Conservation (phyloP, 495 filamentous ascomycete species). For the Neurospora sp. region DNA sequence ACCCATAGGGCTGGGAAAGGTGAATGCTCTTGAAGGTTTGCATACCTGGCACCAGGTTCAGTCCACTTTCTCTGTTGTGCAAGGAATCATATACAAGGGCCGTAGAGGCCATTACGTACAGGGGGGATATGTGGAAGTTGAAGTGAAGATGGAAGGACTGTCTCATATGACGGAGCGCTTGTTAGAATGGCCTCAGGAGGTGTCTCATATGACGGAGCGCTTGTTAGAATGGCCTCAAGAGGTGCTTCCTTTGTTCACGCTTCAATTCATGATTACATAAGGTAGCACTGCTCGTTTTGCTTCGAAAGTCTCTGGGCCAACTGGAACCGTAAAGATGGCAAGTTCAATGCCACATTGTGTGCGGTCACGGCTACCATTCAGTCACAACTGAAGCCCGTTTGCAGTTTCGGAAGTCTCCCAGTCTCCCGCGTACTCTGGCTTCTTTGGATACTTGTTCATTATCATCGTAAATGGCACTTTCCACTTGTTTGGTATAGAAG, state of each 20-base stretch:
- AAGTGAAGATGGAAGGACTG: not conserved
- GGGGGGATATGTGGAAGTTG: not conserved
- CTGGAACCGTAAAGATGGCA: not conserved
- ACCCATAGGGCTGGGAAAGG: not conserved
- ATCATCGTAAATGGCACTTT: not conserved
- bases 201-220: not conserved
- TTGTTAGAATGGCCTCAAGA: not conserved
- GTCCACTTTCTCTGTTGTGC: not conserved
- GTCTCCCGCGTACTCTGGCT: too few species aligned
- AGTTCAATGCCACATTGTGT: not conserved
- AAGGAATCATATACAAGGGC: not conserved
- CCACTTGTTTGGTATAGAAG: not conserved
- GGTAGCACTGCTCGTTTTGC: not conserved
- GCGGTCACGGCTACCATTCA: not conserved
- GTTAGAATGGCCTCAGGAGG: not conserved
- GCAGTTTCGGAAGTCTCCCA: too few species aligned
- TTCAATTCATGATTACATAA: not conserved
- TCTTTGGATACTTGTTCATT: not conserved
- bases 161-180: not conserved
- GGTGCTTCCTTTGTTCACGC: not conserved
- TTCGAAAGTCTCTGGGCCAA: not conserved
- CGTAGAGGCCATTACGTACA: not conserved
- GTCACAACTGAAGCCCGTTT: not conserved
- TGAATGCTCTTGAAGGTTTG: not conserved
- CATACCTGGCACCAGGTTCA: not conserved